Base-by-base conservation (phyloP, 1,284 basidiomycete genomes). In the Sporisorium iseilematis-ciliati region DNA sequence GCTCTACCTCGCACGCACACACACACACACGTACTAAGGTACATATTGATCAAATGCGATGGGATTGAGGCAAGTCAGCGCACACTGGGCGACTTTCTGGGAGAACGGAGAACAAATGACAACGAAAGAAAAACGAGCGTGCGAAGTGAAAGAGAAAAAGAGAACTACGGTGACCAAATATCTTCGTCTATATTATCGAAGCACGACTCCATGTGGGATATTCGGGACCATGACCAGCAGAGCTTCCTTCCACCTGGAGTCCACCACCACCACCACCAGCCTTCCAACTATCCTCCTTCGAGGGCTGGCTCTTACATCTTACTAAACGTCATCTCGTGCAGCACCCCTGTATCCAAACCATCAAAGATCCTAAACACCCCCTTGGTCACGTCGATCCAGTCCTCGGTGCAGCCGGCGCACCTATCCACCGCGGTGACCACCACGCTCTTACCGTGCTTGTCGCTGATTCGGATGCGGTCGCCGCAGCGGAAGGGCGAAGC, bases 301-400 rank as follows among this genome's bases (percentile, higher is more conserved):
- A 4, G 8, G 42, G 3, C 42, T 21, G 10, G 18, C 7, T 7
- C 14, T 55, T 26, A 67, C 14, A 48, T 33, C 53, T 57, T 73
- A 48, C 21, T 57, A 18, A 76, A 50, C 6, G 18, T 57, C 16
- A 77, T 20, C 23, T 45, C 65, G 4, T 64, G 11, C 43, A 77
- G 35, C 0, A 69, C 66, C 21, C 75, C 75, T 1, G 40, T 31
- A 10, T 59, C 51, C 41, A 77, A 43, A 4, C 14, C 7, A 12
- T 14, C 40, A 25, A 77, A 66, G 3, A 40, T 12, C 16, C 21
- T 25, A 43, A 77, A 77, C 7, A 74, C 75, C 16, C 66, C 75
- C 58, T 77, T 74, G 6, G 75, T 77, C 0, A 71, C 66, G 55
- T 77, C 75, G n/a, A 77, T 56, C 65, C 57, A 66, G 14, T 67